phyloP scores from a whole-genome alignment of 805 yeast species.

The Ogataea corticis region DNA sequence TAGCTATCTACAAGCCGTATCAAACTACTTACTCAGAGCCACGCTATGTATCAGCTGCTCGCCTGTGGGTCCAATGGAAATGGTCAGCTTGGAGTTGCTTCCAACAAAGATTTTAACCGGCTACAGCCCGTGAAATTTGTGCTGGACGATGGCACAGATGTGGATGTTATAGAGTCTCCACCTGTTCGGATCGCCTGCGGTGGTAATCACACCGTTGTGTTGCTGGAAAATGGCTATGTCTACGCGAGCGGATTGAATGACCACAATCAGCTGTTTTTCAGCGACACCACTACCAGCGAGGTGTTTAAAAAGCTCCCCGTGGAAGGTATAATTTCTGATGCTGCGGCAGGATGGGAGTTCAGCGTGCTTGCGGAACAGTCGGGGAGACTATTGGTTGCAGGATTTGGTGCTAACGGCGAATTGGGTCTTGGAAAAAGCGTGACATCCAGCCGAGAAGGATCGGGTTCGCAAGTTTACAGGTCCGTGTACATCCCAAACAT shows the following conservation, averaged over 20 bases:
- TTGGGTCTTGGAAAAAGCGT: constrained; percentile 51
- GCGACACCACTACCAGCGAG: constrained; percentile 3
- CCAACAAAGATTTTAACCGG: constrained; percentile 48
- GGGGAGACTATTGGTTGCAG: constrained; percentile 51
- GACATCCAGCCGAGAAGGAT: background rate
- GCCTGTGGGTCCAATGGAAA: constrained; percentile 86
- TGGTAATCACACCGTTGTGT: constrained; percentile 79
- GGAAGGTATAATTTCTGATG: constrained; percentile 41
- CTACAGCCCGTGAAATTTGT: constrained; percentile 23
- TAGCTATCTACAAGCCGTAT: too few relatives aligned
- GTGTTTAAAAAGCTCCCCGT: constrained; percentile 10
- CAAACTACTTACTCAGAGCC: too few relatives aligned
- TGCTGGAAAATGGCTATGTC: constrained; percentile 53
- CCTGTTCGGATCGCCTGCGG: constrained; percentile 64
- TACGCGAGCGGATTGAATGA: constrained; percentile 52
- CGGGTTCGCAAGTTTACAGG: background rate
- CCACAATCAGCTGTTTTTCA: constrained; percentile 20
- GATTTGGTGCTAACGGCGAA: constrained; percentile 73
- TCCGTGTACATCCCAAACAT: constrained; percentile 8
- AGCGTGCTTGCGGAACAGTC: constrained; percentile 48
- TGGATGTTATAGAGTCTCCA: background rate
- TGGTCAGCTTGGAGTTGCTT: constrained; percentile 66
- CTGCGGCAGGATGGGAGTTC: constrained; percentile 82
- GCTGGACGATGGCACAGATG: background rate
- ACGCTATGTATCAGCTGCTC: constrained; percentile 31